phyloP scores from a whole-genome alignment of 1,284 basidiomycete species.

The Ganoderma sinense region DNA sequence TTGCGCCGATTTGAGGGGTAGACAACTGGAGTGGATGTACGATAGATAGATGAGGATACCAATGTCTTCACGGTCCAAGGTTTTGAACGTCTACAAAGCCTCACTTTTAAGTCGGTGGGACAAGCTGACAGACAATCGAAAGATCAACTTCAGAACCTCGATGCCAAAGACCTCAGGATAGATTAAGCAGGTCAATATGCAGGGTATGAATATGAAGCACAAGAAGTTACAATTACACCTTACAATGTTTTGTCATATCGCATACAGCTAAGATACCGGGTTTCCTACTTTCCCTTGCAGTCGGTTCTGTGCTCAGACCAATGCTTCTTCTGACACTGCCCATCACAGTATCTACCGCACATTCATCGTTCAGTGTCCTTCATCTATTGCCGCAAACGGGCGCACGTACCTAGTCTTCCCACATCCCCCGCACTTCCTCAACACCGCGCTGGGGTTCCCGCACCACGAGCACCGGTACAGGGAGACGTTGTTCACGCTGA shows the following conservation, averaged over 20 bases:
- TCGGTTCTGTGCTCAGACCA: conserved; percentile 46
- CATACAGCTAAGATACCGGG: not conserved
- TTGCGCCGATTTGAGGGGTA: not conserved
- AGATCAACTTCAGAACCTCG: not conserved
- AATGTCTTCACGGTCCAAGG: not conserved
- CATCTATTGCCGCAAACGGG: not conserved
- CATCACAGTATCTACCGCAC: conserved; percentile 55
- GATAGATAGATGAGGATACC: not conserved
- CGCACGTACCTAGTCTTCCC: conserved; percentile 48
- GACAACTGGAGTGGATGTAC: not conserved
- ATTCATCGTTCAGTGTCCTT: conserved; percentile 5
- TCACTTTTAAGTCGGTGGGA: not conserved
- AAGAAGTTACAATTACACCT: conserved; percentile 1
- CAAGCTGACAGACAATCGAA: not conserved
- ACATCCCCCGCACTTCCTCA: conserved; percentile 45
- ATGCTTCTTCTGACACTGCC: conserved; percentile 55
- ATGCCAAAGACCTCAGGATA: not conserved
- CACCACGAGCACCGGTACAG: conserved; percentile 67
- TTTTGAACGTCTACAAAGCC: not conserved
- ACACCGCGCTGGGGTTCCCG: conserved; percentile 60
- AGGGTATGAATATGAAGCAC: not conserved
- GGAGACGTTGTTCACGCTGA: conserved; percentile 51
- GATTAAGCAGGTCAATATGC: not conserved
- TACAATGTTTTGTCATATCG: not conserved
- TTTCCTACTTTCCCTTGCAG: conserved; percentile 25